Evolutionary conservation across 1,139 yeast species (phyloP).

Genomic region (Yamadazyma conglobata): DNA sequence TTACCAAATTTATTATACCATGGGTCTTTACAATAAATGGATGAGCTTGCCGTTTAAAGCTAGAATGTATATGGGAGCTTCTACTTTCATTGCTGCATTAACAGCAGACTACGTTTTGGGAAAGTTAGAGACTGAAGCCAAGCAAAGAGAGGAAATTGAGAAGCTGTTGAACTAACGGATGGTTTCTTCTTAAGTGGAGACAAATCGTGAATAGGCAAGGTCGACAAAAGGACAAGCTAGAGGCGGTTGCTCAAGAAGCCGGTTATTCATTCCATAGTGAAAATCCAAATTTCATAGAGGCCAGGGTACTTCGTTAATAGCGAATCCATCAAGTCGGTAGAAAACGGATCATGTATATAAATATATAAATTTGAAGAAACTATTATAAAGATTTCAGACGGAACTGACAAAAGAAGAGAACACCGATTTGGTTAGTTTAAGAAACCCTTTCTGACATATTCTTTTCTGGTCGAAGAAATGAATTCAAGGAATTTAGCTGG

Average conservation of each 20-base stretch:
- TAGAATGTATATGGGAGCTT: conserved; percentile 50
- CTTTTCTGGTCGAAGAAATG: conserved; percentile 47
- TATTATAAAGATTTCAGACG: too few species aligned
- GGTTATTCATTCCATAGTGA: too few species aligned
- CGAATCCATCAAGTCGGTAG: too few species aligned
- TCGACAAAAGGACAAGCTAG: too few species aligned
- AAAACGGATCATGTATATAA: neutral
- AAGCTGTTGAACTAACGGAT: conserved; percentile 1
- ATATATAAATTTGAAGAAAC: neutral
- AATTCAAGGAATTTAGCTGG: conserved; percentile 83
- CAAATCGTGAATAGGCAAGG: too few species aligned
- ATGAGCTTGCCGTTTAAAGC: conserved; percentile 48
- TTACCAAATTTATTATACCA: conserved; percentile 11
- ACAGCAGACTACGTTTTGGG: conserved; percentile 49
- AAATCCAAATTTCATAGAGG: too few species aligned
- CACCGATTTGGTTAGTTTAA: conserved; percentile 12
- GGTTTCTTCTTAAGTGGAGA: too few species aligned
- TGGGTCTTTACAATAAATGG: conserved; percentile 46
- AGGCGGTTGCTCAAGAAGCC: too few species aligned
- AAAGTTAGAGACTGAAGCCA: conserved; percentile 42
- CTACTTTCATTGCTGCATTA: conserved; percentile 52
- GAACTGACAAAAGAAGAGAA: too few species aligned
- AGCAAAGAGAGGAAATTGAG: conserved; percentile 20
- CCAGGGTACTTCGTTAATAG: too few species aligned
- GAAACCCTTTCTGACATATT: conserved; percentile 31